Base-by-base conservation (phyloP, 148 eudicot species). In the Polygonum maritimum region DNA sequence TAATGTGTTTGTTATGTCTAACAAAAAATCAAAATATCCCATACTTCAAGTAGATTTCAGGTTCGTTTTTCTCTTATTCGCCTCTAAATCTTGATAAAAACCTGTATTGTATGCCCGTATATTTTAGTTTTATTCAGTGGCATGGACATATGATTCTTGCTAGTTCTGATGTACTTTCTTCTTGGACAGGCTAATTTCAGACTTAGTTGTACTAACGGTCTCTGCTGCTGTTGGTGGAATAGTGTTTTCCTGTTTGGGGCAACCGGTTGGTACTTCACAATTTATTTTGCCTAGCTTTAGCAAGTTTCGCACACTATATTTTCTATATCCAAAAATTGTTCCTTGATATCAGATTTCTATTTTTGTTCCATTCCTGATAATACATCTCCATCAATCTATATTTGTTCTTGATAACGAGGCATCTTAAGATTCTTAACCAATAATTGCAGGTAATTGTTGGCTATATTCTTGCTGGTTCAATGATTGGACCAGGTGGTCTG, bases 181-280 rank as follows among this genome's bases (percentile, higher is more conserved):
- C 41, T 78, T 76, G 76, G 47, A 76, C 83, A 92, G 99, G 89
- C 84, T 96, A 78, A 96, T 96, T 55, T 96, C 98, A 65, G 99
- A 96, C 80, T 78, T 96, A 85, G 99, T 96, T 74, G 87, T 92
- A 78, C 86, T 92, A 76, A 91, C 89, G 79, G 99, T 96, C 80
- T 92, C 99, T 85, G 99, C 99, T 79, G 95, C 99, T 63, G 86
- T 88, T 82, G 99, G 97, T 76, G 99, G 99, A 76, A 92, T 96
- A 67, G 75, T 89, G 55, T 96, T 91, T 81, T 92, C 99, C 75
- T 96, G 95, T 82, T 79, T 92, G 75, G 98, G 99, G 74, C 99
- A 96, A 85, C 98, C 98, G 92, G 99, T 96, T 57, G 14, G 86
- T 84, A 67, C 36, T 67, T 36, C 38, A 14, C 45, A 36, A 2